These are phyloP conservation scores for Camellia lanceoleosa DNA, from an alignment of 148 eudicot genomes.

Conservation along the genomic window DNA sequence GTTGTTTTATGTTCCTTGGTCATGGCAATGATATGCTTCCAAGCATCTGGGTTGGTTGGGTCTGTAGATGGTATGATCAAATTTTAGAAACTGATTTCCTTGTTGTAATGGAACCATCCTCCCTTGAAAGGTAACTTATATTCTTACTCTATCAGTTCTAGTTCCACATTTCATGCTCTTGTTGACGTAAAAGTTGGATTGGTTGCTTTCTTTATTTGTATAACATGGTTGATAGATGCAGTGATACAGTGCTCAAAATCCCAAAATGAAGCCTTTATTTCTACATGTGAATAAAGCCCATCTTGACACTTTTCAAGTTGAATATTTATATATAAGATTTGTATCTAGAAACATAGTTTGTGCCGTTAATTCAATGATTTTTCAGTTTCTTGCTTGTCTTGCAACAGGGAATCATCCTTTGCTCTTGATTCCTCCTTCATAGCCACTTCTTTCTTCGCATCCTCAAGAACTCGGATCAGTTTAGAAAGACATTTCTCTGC, in stretches of 20 bases:
- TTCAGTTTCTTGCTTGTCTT: conserved; percentile 16
- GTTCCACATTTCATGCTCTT: neutral
- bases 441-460: conserved; percentile 22
- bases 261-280: neutral
- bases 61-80: conserved; percentile 5
- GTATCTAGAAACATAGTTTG: neutral
- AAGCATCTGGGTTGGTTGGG: conserved; percentile 6
- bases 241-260: neutral
- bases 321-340: neutral
- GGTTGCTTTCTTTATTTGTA: neutral
- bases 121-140: conserved; percentile 12
- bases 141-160: no score
- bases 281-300: neutral
- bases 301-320: neutral
- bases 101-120: conserved; percentile 7
- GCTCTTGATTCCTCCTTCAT: conserved; percentile 6
- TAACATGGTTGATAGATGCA: neutral
- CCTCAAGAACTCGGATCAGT: conserved; percentile 35
- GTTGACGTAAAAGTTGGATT: neutral
- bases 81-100: neutral
- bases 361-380: neutral
- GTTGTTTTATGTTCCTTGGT: conserved; percentile 4
- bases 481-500: conserved; percentile 30
- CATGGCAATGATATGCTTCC: conserved; percentile 3
- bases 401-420: neutral